phyloP scores from a whole-genome alignment of 805 yeast species.

The Suhomyces prunicola region DNA sequence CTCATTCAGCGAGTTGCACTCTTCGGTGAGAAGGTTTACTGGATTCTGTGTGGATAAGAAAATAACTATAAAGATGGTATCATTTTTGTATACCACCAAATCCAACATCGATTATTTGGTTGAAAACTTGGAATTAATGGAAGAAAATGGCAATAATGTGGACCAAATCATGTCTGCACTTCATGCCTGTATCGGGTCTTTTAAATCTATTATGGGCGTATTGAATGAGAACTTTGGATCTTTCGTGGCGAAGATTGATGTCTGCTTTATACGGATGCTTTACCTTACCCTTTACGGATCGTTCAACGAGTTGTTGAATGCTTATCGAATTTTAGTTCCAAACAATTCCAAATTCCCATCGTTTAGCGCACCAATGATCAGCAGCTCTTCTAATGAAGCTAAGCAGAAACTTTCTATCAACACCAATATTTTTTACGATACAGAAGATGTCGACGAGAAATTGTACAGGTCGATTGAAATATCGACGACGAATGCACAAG shows the following conservation, averaged over 20 bases:
- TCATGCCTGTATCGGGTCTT: conserved; percentile 40
- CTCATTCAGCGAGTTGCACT: conserved; percentile 62
- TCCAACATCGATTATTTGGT: conserved; percentile 55
- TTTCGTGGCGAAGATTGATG: conserved; percentile 57
- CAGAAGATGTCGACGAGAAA: conserved; percentile 60
- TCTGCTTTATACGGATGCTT: conserved; percentile 62
- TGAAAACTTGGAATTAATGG: conserved; percentile 52
- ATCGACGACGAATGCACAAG: conserved; percentile 67
- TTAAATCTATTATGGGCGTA: conserved; percentile 48
- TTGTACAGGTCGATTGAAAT: conserved; percentile 60
- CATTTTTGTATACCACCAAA: conserved; percentile 50
- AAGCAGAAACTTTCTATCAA: conserved; percentile 20
- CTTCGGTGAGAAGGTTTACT: conserved; percentile 53
- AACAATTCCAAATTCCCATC: conserved; percentile 7
- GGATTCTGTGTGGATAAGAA: conserved; percentile 57
- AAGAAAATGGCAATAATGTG: conserved; percentile 32
- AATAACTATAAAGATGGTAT: conserved; percentile 51
- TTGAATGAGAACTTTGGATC: conserved; percentile 46
- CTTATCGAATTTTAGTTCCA: conserved; percentile 47
- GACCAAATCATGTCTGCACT: conserved; percentile 30
- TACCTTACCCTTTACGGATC: conserved; percentile 60
- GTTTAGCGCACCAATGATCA: not conserved
- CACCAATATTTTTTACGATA: conserved; percentile 22
- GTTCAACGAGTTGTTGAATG: conserved; percentile 64
- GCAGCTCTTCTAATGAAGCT: not conserved